These are phyloP conservation scores for Salvia rosmarinus DNA, from an alignment of 257 asterid species.

Conservation along the genomic window DNA sequence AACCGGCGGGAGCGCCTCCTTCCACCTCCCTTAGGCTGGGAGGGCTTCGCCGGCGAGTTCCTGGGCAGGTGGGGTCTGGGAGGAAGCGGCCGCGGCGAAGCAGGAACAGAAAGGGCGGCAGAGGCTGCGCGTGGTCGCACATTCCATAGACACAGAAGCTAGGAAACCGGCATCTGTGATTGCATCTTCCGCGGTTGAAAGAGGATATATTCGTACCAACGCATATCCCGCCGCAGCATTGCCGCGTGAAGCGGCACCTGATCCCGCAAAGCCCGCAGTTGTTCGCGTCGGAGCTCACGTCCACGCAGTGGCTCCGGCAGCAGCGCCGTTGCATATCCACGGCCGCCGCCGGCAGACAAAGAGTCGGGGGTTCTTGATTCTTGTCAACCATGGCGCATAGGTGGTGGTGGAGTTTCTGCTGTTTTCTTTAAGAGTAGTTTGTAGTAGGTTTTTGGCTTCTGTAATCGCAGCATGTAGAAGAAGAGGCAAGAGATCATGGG, in stretches of 20 bases:
- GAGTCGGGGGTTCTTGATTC: slow-evolving; percentile 27
- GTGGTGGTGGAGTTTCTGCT: slow-evolving; percentile 33
- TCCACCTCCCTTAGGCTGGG: slow-evolving; percentile 21
- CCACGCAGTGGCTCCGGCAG: slow-evolving; percentile 68
- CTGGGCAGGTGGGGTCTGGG: slow-evolving; percentile 29
- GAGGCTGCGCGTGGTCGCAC: slow-evolving; percentile 64
- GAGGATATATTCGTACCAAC: slow-evolving; percentile 47
- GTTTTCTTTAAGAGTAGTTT: slow-evolving; percentile 9
- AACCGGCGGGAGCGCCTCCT: slow-evolving; percentile 5
- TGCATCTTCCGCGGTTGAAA: slow-evolving; percentile 65
- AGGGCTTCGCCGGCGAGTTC: slow-evolving; percentile 1
- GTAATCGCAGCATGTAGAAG: background rate
- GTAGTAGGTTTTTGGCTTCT: background rate
- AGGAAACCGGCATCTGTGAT: slow-evolving; percentile 44
- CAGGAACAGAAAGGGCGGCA: slow-evolving; percentile 52
- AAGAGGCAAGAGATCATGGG: background rate
- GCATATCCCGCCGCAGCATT: slow-evolving; percentile 68
- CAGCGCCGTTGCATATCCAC: slow-evolving; percentile 65
- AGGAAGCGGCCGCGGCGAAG: background rate
- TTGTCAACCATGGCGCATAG: slow-evolving; percentile 42
- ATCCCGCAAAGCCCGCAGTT: slow-evolving; percentile 73
- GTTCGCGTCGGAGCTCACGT: slow-evolving; percentile 52
- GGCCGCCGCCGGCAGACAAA: slow-evolving; percentile 62
- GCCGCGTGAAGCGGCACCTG: slow-evolving; percentile 63
- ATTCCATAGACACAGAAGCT: slow-evolving; percentile 54